phyloP scores from a whole-genome alignment of 768 basidiomycete genomes.

The Daedaleopsis sinensis region DNA sequence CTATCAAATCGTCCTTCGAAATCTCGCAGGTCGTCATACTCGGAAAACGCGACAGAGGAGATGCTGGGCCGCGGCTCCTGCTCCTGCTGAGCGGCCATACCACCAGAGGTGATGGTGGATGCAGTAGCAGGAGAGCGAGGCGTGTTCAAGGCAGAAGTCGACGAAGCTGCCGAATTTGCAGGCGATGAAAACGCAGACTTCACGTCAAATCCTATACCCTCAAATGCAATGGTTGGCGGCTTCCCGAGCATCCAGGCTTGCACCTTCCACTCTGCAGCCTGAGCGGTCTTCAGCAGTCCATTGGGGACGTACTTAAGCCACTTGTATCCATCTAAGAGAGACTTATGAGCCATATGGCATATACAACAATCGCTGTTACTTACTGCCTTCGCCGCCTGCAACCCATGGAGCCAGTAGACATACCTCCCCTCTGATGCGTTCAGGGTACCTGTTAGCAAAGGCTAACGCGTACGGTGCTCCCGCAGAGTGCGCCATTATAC shows the following conservation, averaged over 20 bases:
- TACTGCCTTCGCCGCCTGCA: conserved; percentile 85
- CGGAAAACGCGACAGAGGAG: conserved; percentile 76
- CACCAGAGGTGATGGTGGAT: conserved; percentile 14
- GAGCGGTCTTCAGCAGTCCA: conserved; percentile 90
- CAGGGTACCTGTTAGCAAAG: conserved; percentile 73
- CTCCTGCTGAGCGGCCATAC: conserved; percentile 36
- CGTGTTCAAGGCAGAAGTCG: conserved; percentile 7
- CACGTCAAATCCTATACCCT: conserved; percentile 84
- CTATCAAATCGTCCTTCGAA: conserved; percentile 89
- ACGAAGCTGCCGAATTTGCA: conserved; percentile 10
- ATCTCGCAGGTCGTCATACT: conserved; percentile 86
- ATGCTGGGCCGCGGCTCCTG: conserved; percentile 64
- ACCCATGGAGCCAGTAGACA: conserved; percentile 97
- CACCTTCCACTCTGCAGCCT: conserved; percentile 96
- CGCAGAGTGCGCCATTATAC: conserved; percentile 94
- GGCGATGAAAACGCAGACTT: conserved; percentile 17
- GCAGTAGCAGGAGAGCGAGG: conserved; percentile 15
- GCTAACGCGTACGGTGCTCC: conserved; percentile 95
- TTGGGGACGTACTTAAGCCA: conserved; percentile 98
- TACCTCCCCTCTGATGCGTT: conserved; percentile 80
- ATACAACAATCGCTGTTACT: conserved; percentile 34
- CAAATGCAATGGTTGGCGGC: conserved; percentile 80
- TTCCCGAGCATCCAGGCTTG: conserved; percentile 98
- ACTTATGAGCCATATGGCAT: not conserved
- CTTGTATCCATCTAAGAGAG: conserved; percentile 73